Evolutionary conservation across 1,139 yeast genomes (phyloP).

Genomic region (Kurtzmaniella natalensis): DNA sequence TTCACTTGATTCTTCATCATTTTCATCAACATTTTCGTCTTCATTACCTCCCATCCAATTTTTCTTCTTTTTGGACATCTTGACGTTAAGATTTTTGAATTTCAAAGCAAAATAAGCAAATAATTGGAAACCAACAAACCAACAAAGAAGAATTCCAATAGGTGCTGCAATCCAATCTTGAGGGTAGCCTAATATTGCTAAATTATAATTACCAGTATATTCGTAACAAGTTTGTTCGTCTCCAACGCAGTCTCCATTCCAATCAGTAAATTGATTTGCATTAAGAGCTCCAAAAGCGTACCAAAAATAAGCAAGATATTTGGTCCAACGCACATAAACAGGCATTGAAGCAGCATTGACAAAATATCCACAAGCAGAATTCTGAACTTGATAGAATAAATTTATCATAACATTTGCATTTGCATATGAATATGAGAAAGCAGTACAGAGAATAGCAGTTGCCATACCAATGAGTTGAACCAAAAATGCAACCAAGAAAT

Average conservation of each 20-base stretch:
- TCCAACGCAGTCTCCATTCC: conserved; percentile 54
- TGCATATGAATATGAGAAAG: conserved; percentile 61
- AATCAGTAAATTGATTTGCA: conserved; percentile 62
- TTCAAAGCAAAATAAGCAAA: conserved; percentile 45
- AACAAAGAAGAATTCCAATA: conserved; percentile 54
- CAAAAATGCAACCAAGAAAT: conserved; percentile 55
- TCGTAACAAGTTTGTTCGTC: conserved; percentile 30
- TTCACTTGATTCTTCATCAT: conserved; percentile 6
- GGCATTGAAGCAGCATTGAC: conserved; percentile 74
- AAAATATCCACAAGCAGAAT: conserved; percentile 79
- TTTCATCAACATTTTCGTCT: conserved; percentile 15
- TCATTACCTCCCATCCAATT: conserved; percentile 32
- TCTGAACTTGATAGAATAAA: conserved; percentile 63
- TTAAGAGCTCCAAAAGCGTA: conserved; percentile 68
- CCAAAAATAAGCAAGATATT: conserved; percentile 73
- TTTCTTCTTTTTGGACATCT: conserved; percentile 42
- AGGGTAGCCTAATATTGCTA: conserved; percentile 59
- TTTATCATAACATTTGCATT: conserved; percentile 62
- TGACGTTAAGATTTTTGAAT: conserved; percentile 48
- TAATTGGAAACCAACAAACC: conserved; percentile 53
- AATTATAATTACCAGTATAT: conserved; percentile 51
- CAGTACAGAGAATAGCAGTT: conserved; percentile 52
- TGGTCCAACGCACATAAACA: conserved; percentile 82
- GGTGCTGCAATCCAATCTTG: conserved; percentile 67
- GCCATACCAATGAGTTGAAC: conserved; percentile 55